phyloP scores from a whole-genome alignment of 192 early-diverging fungal genomes.

The Backusella psychrophila region DNA sequence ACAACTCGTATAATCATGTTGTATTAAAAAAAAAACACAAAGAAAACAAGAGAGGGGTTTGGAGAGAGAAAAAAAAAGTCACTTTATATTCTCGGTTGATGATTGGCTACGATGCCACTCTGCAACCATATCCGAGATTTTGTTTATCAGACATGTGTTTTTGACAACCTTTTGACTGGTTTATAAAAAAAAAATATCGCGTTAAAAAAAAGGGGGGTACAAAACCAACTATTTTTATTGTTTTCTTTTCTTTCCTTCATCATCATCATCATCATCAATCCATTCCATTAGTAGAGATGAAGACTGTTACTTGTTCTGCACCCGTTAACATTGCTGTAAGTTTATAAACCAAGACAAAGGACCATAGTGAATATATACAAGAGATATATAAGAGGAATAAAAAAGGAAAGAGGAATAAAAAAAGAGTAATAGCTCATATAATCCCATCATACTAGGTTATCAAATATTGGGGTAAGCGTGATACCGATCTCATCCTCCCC shows the following conservation, averaged over 20 bases:
- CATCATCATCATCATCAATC: conserved; percentile 19
- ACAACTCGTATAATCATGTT: not conserved
- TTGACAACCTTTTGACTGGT: conserved; percentile 11
- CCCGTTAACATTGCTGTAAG: conserved; percentile 99
- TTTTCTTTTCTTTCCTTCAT: not conserved
- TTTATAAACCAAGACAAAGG: not conserved
- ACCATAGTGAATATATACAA: not conserved
- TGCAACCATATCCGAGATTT: not conserved
- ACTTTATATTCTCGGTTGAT: not conserved
- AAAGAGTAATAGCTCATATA: not conserved
- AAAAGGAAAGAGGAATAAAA: not conserved
- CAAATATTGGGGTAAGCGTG: conserved; percentile 99
- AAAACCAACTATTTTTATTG: not conserved
- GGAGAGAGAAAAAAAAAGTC: not conserved
- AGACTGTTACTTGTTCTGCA: conserved; percentile 80
- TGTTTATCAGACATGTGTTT: not conserved
- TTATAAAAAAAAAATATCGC: conserved; percentile 3
- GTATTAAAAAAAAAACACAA: not conserved
- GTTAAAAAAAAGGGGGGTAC: conserved; percentile 1
- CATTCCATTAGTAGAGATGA: conserved; percentile 25
- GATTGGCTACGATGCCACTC: not conserved
- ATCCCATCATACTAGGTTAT: conserved; percentile 48
- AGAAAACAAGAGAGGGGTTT: not conserved
- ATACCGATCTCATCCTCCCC: conserved; percentile 86
- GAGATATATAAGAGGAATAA: not conserved